Percentiles rank a stretch among this genome's conserved stretches.
These are phyloP conservation scores for Aspergillus arachidicola DNA, from an alignment of 2,329 filamentous ascomycete species.

Conservation along the genomic window DNA sequence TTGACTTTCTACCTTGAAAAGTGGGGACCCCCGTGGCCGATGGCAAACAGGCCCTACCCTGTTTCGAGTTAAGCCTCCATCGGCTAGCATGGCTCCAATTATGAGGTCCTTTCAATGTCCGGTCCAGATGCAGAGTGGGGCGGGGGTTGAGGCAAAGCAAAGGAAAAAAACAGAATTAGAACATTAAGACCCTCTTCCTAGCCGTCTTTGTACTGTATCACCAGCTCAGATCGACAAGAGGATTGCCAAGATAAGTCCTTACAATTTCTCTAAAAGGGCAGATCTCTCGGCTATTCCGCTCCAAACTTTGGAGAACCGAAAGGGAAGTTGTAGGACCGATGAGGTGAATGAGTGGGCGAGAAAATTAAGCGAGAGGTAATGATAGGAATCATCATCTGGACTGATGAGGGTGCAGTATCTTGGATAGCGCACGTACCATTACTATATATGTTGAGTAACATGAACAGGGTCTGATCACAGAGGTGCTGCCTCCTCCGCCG, in stretches of 20 bases:
- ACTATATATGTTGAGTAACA: background rate
- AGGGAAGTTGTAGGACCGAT: background rate
- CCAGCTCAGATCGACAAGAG: conserved; percentile 16
- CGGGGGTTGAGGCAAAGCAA: background rate
- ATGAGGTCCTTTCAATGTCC: conserved; percentile 7
- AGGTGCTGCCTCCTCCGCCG: background rate
- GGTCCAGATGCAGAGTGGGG: conserved; percentile 1
- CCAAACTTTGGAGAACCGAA: background rate
- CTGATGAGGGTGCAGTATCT: background rate
- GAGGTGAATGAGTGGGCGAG: background rate
- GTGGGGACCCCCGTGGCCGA: conserved; percentile 10
- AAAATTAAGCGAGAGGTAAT: background rate
- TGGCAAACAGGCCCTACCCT: conserved; percentile 6
- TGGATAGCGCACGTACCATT: background rate
- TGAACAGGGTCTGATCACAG: background rate
- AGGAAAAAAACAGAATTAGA: background rate
- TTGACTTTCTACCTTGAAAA: conserved; percentile 3
- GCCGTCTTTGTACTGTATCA: background rate
- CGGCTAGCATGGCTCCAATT: conserved; percentile 7
- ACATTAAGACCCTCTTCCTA: background rate
- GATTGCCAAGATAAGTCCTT: conserved; percentile 18
- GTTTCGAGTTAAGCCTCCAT: conserved; percentile 12
- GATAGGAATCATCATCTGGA: background rate
- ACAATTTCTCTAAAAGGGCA: conserved; percentile 19
- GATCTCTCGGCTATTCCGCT: conserved; percentile 4